Percentiles rank a stretch among this genome's conserved stretches.
Evolutionary conservation across 208 protist species (phyloP).

Genomic region (Trypanosoma lewisi): DNA sequence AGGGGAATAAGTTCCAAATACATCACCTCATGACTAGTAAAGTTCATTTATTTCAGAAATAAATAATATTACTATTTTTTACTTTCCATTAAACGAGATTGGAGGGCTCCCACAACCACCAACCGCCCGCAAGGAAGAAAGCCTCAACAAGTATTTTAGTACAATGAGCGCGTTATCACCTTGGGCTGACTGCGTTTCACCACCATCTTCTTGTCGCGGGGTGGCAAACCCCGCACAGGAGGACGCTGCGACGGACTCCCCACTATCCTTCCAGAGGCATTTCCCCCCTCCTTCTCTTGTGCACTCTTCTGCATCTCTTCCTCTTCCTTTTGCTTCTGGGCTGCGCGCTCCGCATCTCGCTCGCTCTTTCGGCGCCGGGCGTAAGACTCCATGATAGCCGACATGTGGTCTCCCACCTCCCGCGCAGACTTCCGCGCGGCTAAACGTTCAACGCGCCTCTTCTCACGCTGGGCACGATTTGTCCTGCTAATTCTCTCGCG

Average conservation of each 20-base stretch:
- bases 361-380: constrained; percentile 74
- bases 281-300: constrained; percentile 14
- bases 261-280: constrained; percentile 4
- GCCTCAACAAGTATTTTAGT: constrained; percentile 19
- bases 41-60: no score
- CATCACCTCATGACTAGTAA: no score
- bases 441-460: constrained; percentile 59
- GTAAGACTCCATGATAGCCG: constrained; percentile 86
- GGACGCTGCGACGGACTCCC: constrained; percentile 6
- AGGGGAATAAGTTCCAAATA: constrained; percentile 2
- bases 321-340: constrained; percentile 18
- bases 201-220: background rate
- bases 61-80: background rate
- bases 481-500: constrained; percentile 54
- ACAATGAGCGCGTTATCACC: constrained; percentile 53
- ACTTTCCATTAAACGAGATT: background rate
- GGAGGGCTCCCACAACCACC: no score
- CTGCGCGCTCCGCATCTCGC: constrained; percentile 50
- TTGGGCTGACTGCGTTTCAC: constrained; percentile 21
- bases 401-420: constrained; percentile 75
- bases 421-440: constrained; percentile 44
- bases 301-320: constrained; percentile 13
- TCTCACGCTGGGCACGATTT: constrained; percentile 58
- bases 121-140: background rate
- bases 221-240: constrained; percentile 16